phyloP scores from a whole-genome alignment of 75 land plant species.

The Gnetum montanum region DNA sequence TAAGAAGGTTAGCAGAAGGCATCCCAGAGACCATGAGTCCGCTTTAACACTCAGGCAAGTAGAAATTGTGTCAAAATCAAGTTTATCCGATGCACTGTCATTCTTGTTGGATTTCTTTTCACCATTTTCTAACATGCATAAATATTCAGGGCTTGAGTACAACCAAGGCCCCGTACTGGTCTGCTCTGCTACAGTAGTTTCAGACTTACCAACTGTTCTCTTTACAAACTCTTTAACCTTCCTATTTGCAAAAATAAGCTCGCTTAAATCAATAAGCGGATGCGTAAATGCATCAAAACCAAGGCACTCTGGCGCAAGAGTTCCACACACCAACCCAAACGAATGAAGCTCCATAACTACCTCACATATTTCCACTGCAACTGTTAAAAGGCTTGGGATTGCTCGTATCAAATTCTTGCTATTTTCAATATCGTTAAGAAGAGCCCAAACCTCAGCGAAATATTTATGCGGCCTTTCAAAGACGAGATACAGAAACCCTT shows the following conservation, averaged over 20 bases:
- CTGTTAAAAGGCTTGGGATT: not conserved
- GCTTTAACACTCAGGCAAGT: slow-evolving; percentile 9
- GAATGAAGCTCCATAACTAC: slow-evolving; percentile 1
- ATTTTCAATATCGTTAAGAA: not conserved
- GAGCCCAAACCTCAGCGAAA: not conserved
- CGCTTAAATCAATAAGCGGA: not conserved
- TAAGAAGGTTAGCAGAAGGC: slow-evolving; percentile 22
- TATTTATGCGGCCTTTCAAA: not conserved
- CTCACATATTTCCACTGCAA: slow-evolving; percentile 4
- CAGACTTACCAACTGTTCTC: not conserved
- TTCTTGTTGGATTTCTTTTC: not conserved
- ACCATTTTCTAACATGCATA: not conserved
- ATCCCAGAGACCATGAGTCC: slow-evolving; percentile 35
- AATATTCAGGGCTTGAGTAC: slow-evolving; percentile 4
- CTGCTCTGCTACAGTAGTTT: not conserved
- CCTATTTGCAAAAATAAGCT: not conserved
- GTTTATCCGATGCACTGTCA: not conserved
- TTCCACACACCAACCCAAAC: not conserved
- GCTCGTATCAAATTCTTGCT: not conserved
- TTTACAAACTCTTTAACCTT: not conserved
- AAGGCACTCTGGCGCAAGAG: not conserved
- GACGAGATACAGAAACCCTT: slow-evolving; percentile 23
- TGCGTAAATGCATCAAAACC: slow-evolving; percentile 5
- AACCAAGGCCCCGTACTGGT: not conserved
- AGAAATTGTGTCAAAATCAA: not conserved